These are phyloP conservation scores for Penicillium herquei DNA, from an alignment of 495 filamentous ascomycete genomes.

Conservation along the genomic window DNA sequence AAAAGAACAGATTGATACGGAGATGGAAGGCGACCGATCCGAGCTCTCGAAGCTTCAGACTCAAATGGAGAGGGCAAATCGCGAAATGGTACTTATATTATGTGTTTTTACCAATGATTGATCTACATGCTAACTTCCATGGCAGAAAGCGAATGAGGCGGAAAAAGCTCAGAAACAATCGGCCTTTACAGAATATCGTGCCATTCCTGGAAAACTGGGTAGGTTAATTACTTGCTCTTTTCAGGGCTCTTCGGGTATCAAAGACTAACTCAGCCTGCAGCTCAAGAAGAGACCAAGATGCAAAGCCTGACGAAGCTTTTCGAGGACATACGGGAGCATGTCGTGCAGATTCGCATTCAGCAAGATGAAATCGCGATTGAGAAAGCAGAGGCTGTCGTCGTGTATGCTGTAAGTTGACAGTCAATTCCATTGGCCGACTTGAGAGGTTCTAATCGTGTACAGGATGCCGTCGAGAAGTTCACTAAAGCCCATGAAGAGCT, in stretches of 20 bases:
- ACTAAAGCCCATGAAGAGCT: constrained; percentile 59
- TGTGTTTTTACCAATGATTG: background rate
- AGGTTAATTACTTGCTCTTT: constrained; percentile 17
- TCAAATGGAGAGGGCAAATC: constrained; percentile 13
- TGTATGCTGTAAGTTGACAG: constrained; percentile 56
- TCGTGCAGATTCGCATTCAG: constrained; percentile 44
- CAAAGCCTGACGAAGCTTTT: constrained; percentile 41
- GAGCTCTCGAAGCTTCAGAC: constrained; percentile 46
- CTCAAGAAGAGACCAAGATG: constrained; percentile 46
- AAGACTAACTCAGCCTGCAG: too few relatives aligned
- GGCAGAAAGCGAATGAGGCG: constrained; percentile 41
- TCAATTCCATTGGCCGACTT: background rate
- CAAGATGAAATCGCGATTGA: constrained; percentile 58
- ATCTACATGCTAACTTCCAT: constrained; percentile 15
- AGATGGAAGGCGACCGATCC: constrained; percentile 28
- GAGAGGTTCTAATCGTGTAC: constrained; percentile 22
- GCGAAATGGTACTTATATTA: constrained; percentile 39
- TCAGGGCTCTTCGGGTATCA: background rate
- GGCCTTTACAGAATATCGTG: constrained; percentile 57
- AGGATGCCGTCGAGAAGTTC: constrained; percentile 59
- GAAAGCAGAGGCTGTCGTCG: constrained; percentile 61
- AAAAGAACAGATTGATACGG: constrained; percentile 33
- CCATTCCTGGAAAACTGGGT: constrained; percentile 71
- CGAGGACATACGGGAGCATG: constrained; percentile 36
- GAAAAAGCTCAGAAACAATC: constrained; percentile 60